A percentile compares a stretch with the other conserved stretches of the same genome.
These are phyloP conservation scores for Hibiscus syriacus DNA, from an alignment of 345 rosid genomes.

Conservation along the genomic window DNA sequence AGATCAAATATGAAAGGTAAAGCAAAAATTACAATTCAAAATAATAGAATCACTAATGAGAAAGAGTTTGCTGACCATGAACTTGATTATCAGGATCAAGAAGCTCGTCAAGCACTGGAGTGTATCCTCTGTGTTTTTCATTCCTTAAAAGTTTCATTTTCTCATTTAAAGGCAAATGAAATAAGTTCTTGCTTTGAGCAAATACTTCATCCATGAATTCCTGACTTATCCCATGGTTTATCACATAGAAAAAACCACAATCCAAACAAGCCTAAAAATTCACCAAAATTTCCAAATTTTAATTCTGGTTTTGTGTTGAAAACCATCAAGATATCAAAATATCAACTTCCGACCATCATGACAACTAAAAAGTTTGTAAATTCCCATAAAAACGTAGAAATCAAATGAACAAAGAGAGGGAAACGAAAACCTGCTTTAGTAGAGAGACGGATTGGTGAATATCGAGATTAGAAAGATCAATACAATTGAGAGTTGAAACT, in stretches of 20 bases:
- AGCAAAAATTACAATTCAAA: neutral
- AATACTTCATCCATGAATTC: slow-evolving; percentile 64
- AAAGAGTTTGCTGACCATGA: slow-evolving; percentile 33
- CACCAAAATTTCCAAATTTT: neutral
- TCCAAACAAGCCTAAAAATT: slow-evolving; percentile 69
- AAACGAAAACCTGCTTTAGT: slow-evolving; percentile 51
- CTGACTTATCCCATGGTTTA: slow-evolving; percentile 39
- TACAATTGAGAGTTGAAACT: slow-evolving; percentile 42
- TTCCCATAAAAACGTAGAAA: neutral
- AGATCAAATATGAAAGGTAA: neutral
- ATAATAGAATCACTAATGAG: neutral
- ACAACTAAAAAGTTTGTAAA: neutral
- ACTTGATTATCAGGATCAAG: slow-evolving; percentile 63
- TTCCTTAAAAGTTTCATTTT: slow-evolving; percentile 71
- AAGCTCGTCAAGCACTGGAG: slow-evolving; percentile 61
- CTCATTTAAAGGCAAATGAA: slow-evolving; percentile 42
- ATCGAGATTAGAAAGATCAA: slow-evolving; percentile 49
- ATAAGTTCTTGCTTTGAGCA: slow-evolving; percentile 51
- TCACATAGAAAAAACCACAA: slow-evolving; percentile 71
- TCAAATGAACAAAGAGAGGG: neutral
- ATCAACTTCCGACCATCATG: neutral
- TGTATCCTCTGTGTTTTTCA: slow-evolving; percentile 66
- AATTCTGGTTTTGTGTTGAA: neutral
- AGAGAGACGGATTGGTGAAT: slow-evolving; percentile 31
- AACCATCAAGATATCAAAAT: neutral